Percentiles rank a stretch among this genome's conserved stretches.
Conservation (phyloP, 1,139 yeast species). For the Candida labiduridarum region DNA sequence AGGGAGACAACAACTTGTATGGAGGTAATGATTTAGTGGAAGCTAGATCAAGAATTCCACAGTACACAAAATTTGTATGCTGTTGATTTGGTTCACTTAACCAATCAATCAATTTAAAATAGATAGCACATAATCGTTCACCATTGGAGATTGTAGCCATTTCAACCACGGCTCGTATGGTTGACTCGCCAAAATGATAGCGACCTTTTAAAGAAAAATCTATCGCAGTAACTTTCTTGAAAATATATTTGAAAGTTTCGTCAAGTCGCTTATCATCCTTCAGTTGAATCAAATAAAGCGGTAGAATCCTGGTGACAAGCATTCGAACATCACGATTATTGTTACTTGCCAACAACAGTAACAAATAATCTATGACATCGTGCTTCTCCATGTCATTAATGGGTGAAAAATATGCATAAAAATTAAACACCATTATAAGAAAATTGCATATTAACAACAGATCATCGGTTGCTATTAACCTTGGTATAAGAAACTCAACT, state of each 20-base stretch:
- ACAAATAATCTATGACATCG: conserved; percentile 24
- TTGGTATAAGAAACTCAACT: conserved; percentile 18
- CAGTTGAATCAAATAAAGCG: conserved; percentile 42
- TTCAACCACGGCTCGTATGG: conserved; percentile 62
- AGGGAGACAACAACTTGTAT: conserved; percentile 76
- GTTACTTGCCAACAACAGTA: conserved; percentile 24
- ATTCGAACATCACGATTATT: conserved; percentile 56
- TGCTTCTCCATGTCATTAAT: conserved; percentile 21
- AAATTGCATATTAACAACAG: conserved; percentile 43
- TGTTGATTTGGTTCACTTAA: conserved; percentile 64
- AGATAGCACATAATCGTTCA: conserved; percentile 60
- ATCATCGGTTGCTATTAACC: conserved; percentile 14
- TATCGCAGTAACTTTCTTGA: conserved; percentile 37
- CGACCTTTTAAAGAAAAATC: conserved; percentile 29
- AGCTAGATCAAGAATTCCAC: conserved; percentile 54
- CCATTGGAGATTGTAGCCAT: conserved; percentile 61
- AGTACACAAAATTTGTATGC: conserved; percentile 64
- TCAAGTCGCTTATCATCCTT: conserved; percentile 31
- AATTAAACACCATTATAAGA: conserved; percentile 46
- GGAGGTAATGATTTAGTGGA: conserved; percentile 52
- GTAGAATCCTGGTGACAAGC: conserved; percentile 48
- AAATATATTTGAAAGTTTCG: conserved; percentile 36
- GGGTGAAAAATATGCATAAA: conserved; percentile 45
- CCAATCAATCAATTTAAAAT: conserved; percentile 59
- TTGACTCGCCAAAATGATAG: conserved; percentile 59